phyloP scores from a whole-genome alignment of 2,329 filamentous ascomycete species.

The Furcasterigmium sp. region DNA sequence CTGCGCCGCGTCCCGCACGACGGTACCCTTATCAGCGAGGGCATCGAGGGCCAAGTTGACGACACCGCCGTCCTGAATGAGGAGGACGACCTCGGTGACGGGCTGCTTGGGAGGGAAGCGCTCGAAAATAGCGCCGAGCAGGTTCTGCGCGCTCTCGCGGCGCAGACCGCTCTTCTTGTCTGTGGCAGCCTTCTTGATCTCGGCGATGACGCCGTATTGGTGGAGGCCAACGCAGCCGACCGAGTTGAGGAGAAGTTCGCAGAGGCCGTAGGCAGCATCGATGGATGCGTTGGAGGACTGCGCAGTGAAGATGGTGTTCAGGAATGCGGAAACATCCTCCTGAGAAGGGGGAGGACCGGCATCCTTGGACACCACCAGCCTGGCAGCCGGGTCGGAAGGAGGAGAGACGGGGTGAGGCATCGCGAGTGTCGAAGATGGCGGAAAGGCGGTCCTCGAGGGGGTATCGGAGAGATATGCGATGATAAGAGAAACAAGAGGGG shows the following conservation, averaged over 20 bases:
- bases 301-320: conserved; percentile 65
- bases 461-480: neutral
- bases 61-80: conserved; percentile 74
- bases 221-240: conserved; percentile 48
- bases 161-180: conserved; percentile 90
- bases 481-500: neutral
- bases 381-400: conserved; percentile 23
- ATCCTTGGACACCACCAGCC: conserved; percentile 39
- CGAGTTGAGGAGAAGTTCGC: conserved; percentile 50
- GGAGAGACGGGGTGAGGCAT: conserved; percentile 47
- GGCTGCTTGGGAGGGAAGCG: conserved; percentile 74
- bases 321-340: conserved; percentile 59
- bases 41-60: conserved; percentile 73
- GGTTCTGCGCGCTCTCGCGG: conserved; percentile 90
- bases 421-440: conserved; percentile 4
- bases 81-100: conserved; percentile 73
- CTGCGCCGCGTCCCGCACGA: conserved; percentile 86
- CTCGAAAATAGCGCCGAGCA: conserved; percentile 90
- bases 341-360: conserved; percentile 54
- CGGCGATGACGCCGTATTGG: conserved; percentile 48
- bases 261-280: conserved; percentile 57
- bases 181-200: conserved; percentile 66
- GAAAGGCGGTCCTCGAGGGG: neutral
- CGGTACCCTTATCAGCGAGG: conserved; percentile 81
- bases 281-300: conserved; percentile 65